Evolutionary conservation across 1,139 yeast species (phyloP), one percentile per base, ranked within the genome.

Genomic region (Taiozyma onychis): DNA sequence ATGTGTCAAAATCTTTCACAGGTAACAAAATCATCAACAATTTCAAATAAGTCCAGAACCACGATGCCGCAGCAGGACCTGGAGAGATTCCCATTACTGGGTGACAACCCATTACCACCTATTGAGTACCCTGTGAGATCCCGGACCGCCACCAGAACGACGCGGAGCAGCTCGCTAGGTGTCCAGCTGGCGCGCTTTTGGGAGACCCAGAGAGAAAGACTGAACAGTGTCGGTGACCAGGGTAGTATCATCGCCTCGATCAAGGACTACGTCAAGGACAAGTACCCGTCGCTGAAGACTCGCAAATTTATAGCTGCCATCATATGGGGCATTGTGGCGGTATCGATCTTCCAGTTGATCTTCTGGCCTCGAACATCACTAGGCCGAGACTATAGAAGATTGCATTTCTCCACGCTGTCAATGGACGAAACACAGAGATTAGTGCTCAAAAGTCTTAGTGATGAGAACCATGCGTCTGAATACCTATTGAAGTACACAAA

Each of bases 341-440:
- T 57, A 11, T 49, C 51, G 7, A 53, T 60, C 13, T 61, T 57
- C 48, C 50, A 59, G 14, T 71, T 89, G 47, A 81, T 88, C 1
- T 91, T 91, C 63, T 72, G 90, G 30, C 97, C 97, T 2, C 70
- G 97, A 52, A 89, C 98, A 1, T 88, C 97, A 2, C 71, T 89
- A 21, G 81, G 87, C 48, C 74, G 97, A 55, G 98, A 91, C 66
- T 81, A 88, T 64, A 76, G 93, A 58, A 70, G 96, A 49, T 68
- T 88, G 60, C 89, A 89, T 66, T 81, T 83, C 24, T 76, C 84
- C 28, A 77, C 70, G 49, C 62, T 85, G 47, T 82, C 90, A 3
- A 77, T 76, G 53, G 74, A 79, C n/a, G 93, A 85, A 54, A 76
- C 83, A 30, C 78, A 82, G 57, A 66, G 91, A 45, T 67, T 77